Evolutionary conservation across 371 early-diverging fungal species (phyloP), one percentile per base, ranked within the genome.

Genomic region (Syncephalastrum racemosum): DNA sequence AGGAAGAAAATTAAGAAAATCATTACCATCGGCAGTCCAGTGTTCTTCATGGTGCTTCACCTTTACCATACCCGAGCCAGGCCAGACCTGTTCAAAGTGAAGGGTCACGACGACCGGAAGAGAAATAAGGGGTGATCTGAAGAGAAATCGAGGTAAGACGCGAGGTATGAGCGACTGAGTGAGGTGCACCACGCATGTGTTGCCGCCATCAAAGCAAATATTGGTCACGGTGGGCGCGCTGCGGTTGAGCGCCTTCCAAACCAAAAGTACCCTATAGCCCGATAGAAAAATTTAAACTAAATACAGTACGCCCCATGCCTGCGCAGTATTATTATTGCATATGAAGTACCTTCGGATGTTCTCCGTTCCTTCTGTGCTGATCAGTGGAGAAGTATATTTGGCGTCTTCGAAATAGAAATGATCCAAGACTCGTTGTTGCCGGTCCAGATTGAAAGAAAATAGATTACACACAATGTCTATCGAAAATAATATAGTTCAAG

Each of bases 331-430:
- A 23, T 27, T 22, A 31, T 36, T 39, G 15, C 49, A 14, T 18
- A 14, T 20, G 16, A 44, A 53, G 51, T 60, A 70, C 70, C 61
- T 61, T 50, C 80, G 76, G 20, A 84, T 84, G 49, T 80, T 84
- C 24, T 73, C 71, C 15, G 72, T 64, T 2, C 83, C 83, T 36
- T 67, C 51, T 16, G 80, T 73, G 7, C 69, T 73, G 53, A 84
- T 50, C 15, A 83, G 64, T 15, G 85, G 85, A 40, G 81, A 82
- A 16, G 58, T 47, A 52, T 72, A 67, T 15, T 57, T 46, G 18
- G 77, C 77, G 42, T 73, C 64, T 15, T 63, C 65, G 19, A 68
- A 61, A 47, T 74, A 79, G 44, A 71, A 79, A 20, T 66, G 59
- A 4, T 76, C 71, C 10, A 79, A 46, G 13, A 76, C 65, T n/a